phyloP scores from a whole-genome alignment of 2,329 filamentous ascomycete genomes.

The Cyanodermella asteris region DNA sequence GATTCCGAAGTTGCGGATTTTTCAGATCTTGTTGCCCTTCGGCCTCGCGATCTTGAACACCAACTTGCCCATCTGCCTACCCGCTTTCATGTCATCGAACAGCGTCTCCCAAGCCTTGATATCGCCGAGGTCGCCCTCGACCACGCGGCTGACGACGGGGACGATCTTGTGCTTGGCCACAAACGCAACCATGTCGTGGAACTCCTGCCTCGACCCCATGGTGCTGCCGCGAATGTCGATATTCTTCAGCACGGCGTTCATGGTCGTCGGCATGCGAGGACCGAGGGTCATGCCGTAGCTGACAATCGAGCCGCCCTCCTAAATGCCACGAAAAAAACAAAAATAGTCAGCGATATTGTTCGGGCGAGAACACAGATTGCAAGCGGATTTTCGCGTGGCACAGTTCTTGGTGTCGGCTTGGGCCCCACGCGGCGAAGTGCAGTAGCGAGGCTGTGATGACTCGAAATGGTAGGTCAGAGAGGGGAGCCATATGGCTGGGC shows the following conservation, averaged over 20 bases:
- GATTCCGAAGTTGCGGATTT: too few relatives aligned
- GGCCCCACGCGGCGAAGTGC: too few relatives aligned
- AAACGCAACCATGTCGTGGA: conserved; percentile 74
- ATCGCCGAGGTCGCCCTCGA: conserved; percentile 53
- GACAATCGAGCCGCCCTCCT: conserved; percentile 59
- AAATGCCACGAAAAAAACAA: too few relatives aligned
- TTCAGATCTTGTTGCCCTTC: too few relatives aligned
- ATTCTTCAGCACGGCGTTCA: conserved; percentile 68
- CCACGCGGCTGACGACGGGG: conserved; percentile 55
- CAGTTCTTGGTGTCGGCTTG: too few relatives aligned
- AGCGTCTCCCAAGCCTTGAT: conserved; percentile 57
- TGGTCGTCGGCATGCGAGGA: conserved; percentile 70
- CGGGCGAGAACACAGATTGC: neutral
- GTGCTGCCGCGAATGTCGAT: conserved; percentile 70
- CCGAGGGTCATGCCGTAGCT: conserved; percentile 78
- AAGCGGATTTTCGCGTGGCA: too few relatives aligned
- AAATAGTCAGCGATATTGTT: conserved; percentile 3
- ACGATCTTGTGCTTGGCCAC: conserved; percentile 49
- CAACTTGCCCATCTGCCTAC: conserved; percentile 77
- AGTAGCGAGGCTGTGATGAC: too few relatives aligned
- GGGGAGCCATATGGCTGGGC: too few relatives aligned
- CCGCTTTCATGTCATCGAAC: conserved; percentile 74
- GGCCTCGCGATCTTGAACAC: conserved; percentile 45
- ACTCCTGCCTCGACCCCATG: conserved; percentile 81
- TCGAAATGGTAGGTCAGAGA: too few relatives aligned